These are phyloP conservation scores for Persicaria maculosa DNA, from an alignment of 148 eudicot species.

Conservation along the genomic window DNA sequence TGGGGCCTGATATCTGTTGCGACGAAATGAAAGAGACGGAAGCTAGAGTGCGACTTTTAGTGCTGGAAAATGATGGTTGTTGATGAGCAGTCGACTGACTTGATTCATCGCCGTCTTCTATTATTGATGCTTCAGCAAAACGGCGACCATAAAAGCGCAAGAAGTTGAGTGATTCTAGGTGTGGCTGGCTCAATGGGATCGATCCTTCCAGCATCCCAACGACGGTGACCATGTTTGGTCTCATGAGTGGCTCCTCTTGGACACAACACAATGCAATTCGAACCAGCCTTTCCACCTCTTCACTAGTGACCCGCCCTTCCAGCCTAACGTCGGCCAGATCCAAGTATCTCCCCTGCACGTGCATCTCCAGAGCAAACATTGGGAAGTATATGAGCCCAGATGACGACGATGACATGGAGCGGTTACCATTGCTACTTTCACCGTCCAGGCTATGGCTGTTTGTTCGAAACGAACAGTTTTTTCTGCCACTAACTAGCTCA, in stretches of 20 bases:
- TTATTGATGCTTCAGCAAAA: constrained; percentile 48
- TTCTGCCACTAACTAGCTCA: constrained; percentile 73
- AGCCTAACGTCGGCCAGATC: constrained; percentile 65
- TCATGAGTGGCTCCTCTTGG: constrained; percentile 59
- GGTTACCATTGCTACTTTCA: constrained; percentile 22
- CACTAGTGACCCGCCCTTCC: constrained; percentile 49
- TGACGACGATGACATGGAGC: constrained; percentile 31
- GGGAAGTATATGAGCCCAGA: constrained; percentile 49
- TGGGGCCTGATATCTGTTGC: constrained; percentile 67
- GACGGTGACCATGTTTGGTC: constrained; percentile 62
- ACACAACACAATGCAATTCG: constrained; percentile 67
- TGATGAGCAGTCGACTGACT: constrained; percentile 16
- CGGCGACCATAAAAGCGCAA: constrained; percentile 71
- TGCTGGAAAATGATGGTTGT: constrained; percentile 14
- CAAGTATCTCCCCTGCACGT: constrained; percentile 56
- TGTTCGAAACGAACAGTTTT: constrained; percentile 41
- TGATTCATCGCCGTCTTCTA: constrained; percentile 26
- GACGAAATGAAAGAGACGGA: constrained; percentile 42
- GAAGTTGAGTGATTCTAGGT: constrained; percentile 48
- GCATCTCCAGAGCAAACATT: constrained; percentile 67
- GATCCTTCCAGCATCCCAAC: constrained; percentile 71
- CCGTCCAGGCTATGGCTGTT: constrained; percentile 40
- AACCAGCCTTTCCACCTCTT: constrained; percentile 55
- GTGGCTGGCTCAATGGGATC: constrained; percentile 35
- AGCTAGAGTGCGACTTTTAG: constrained; percentile 19